Base-by-base conservation (phyloP, 108 stramenopile genomes). In the Seminavis robusta region DNA sequence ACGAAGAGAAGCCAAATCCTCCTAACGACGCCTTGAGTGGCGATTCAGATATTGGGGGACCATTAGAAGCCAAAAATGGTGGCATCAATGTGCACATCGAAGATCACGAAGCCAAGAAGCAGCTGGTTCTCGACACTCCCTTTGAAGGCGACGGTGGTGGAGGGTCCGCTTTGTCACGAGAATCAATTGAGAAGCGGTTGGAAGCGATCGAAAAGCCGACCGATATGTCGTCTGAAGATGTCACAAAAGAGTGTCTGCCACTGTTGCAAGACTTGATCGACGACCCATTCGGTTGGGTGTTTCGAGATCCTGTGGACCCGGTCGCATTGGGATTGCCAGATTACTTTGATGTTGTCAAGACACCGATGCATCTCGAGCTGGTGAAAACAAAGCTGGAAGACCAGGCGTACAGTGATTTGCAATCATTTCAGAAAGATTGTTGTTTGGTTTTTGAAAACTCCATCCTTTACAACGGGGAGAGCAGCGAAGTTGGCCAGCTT, bases 281-380 rank as follows among this genome's bases (percentile, higher is more conserved):
- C 32, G 80, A 92, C 52, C 73, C 80, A 27, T 86, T 76, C 51
- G 92, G 85, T 13, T 95, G 92, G 92, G 81, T 95, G 0, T 98
- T 98, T 60, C 71, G 74, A 25, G 81, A 92, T 53, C 85, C 98
- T 6, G 98, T 98, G 1, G 96, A 98, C 68, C 95, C 95, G 0
- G 85, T 95, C 8, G 74, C 80, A 29, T 75, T 98, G 30, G 89
- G 89, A n/a, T 64, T 98, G 3, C 94, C 90, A 0, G 96, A 98
- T 67, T 98, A 98, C 65, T 95, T 94, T 58, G 95, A 98, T 32
- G 83, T 94, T 38, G 76, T 94, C 17, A 84, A 92, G 59, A 69
- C 81, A 39, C 90, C 94, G 0, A 92, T 95, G 88, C 77, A 89
- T 53, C 71, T 94, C 29, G 71, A 67, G 32, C 56, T 86, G 10